Base-by-base conservation (phyloP, 2,329 filamentous ascomycete species). In the Pseudopithomyces maydicus region DNA sequence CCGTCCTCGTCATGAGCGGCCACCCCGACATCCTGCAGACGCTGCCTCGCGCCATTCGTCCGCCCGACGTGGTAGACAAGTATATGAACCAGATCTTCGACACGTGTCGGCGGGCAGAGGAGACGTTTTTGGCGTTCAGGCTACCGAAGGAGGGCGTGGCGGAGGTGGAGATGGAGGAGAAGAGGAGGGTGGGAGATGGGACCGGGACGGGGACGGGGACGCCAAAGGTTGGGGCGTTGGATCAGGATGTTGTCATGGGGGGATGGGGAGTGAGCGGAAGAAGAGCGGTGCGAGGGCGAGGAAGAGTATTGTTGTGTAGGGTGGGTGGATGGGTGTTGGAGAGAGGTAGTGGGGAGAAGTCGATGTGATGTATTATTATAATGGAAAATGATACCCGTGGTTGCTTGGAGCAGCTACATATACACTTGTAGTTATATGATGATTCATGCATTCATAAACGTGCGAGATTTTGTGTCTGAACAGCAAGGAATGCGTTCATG, bases 1-100 rank as follows among this genome's bases (percentile, higher is more conserved):
- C 86, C 1, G 82, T 87, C 58, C 81, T 84, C 39, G 78, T 88
- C 41, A 78, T 81, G 36, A 81, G 82, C 47, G 74, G 78, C 23
- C 80, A 83, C 51, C 77, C 82, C 17, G 79, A 81, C 36, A 77
- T 83, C 14, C 77, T 87, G 14, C 82, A 85, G 54, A 81, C 83
- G 3, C 75, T 88, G 10, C 78, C 79, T 29, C 81, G 82, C 19
- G 83, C 85, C 52, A 82, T 88, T 19, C 84, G 83, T 7, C 72
- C 73, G 26, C 68, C 66, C 17, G 73, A 76, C 20, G 65, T 73
- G 14, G 75, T 76, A 7, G 68, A 73, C 17, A 73, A 68, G 57
- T 75, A 76, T 52, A 78, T 78, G 74, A 67, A 77, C 6, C 68
- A 70, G 15, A 63, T 78, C 14, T 87, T 88, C 78, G 80, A 83